phyloP scores from a whole-genome alignment of 2,329 filamentous ascomycete species.

The Beauveria bassiana region DNA sequence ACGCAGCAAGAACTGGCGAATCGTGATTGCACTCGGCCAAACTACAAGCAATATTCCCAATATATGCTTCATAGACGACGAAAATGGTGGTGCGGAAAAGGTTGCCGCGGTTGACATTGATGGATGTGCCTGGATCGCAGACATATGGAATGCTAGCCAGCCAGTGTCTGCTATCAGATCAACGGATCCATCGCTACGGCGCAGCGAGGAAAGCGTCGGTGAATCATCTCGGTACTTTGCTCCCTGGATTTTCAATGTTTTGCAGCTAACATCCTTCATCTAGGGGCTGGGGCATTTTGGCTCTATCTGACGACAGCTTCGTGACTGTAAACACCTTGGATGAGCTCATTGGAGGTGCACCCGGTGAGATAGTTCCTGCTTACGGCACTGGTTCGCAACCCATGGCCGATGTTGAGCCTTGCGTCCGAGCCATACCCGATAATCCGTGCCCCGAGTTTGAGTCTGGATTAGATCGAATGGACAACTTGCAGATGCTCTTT shows the following conservation, averaged over 20 bases:
- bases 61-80: constrained; percentile 41
- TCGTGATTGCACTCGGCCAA: constrained; percentile 35
- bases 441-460: constrained; percentile 21
- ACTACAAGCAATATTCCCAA: constrained; percentile 43
- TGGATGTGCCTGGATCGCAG: constrained; percentile 40
- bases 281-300: constrained; percentile 43
- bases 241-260: background rate
- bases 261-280: background rate
- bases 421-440: constrained; percentile 16
- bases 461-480: background rate
- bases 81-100: constrained; percentile 39
- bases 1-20: constrained; percentile 41
- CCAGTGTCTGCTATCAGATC: constrained; percentile 21
- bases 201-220: constrained; percentile 24
- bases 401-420: constrained; percentile 21
- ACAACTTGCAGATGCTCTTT: background rate
- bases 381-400: constrained; percentile 9
- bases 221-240: constrained; percentile 20
- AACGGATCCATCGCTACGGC: constrained; percentile 13
- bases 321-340: constrained; percentile 26
- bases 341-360: constrained; percentile 25
- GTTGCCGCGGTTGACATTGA: constrained; percentile 44
- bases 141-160: constrained; percentile 39
- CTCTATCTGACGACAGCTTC: constrained; percentile 37
- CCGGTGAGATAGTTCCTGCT: constrained; percentile 13